Percentiles rank a stretch among this genome's conserved stretches.
phyloP scores from a whole-genome alignment of 2,329 filamentous ascomycete genomes.

The Malbranchea zuffiana region DNA sequence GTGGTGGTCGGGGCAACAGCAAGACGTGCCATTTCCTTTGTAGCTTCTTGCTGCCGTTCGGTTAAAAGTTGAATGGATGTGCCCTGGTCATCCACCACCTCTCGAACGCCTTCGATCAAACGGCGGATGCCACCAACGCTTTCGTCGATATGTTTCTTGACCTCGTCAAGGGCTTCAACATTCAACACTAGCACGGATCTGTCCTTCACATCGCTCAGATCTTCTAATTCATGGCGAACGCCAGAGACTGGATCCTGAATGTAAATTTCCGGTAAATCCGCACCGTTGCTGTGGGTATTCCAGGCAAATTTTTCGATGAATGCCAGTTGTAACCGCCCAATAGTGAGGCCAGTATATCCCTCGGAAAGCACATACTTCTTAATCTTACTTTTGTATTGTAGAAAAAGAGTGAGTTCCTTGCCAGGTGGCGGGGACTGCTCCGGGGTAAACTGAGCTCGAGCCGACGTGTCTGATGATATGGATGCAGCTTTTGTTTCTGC shows the following conservation, averaged over 20 bases:
- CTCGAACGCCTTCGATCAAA: constrained; percentile 76
- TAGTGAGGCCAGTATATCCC: constrained; percentile 71
- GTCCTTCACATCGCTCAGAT: constrained; percentile 86
- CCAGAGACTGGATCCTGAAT: constrained; percentile 93
- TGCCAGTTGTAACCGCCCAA: constrained; percentile 79
- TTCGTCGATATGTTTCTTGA: constrained; percentile 92
- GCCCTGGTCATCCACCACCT: constrained; percentile 72
- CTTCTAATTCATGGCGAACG: constrained; percentile 92
- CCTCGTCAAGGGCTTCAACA: constrained; percentile 83
- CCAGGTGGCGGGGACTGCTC: constrained; percentile 61
- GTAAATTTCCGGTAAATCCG: constrained; percentile 91
- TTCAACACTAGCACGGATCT: constrained; percentile 91
- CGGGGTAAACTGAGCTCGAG: constrained; percentile 39
- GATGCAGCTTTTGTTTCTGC: constrained; percentile 8
- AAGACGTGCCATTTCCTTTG: constrained; percentile 69
- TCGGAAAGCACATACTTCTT: constrained; percentile 89
- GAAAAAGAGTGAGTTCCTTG: constrained; percentile 84
- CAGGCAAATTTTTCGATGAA: constrained; percentile 99
- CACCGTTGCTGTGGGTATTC: constrained; percentile 91
- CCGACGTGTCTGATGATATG: constrained; percentile 9
- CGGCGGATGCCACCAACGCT: constrained; percentile 68
- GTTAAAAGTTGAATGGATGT: constrained; percentile 74
- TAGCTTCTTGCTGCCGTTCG: constrained; percentile 78
- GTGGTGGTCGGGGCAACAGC: constrained; percentile 40
- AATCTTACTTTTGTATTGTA: constrained; percentile 94